Base-by-base conservation (phyloP, 371 early-diverging fungal species). In the Mucor indicus region DNA sequence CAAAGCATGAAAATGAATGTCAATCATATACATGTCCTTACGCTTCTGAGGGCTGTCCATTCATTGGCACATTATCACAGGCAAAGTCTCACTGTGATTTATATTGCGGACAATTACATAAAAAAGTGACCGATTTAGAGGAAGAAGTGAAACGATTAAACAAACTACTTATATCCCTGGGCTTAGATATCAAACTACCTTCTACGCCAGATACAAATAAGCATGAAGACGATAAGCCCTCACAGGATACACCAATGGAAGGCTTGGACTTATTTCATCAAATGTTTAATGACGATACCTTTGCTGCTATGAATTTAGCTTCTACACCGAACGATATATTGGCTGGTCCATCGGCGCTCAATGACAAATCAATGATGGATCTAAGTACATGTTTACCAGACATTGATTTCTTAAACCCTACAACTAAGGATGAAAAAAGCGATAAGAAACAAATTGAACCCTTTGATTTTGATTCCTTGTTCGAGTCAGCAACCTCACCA, bases 101-200 rank as follows among this genome's bases (percentile, higher is more conserved):
- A 12, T 72, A 76, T 16, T 76, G 77, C 17, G 71, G 71, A 12
- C 55, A 60, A 50, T 25, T 76, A 19, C 72, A 69, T 42, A 35
- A 62, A 29, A 54, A 54, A 29, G 47, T 76, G 1, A 42, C 62
- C 2, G 54, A 66, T 19, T 45, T 76, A n/a, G 69, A 70, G 45
- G 35, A 49, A 17, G 62, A 70, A 43, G 61, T 59, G 12, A 46
- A 64, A 20, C 53, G 52, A 23, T 29, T 74, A 10, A 64, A 63
- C 20, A 55, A 53, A 20, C 20, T 52, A n/a, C 53, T 48, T 10
- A 24, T 36, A 4, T 44, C 51, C 0, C 15, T 53, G 2, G 55
- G 49, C 10, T 35, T 50, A 3, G 30, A 38, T 16, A 30, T 53
- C 23, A 53, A 54, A 9, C n/a, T 54, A 4, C 60, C 55, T 13